phyloP scores from a whole-genome alignment of 306 rosid species.

The Prinsepia uniflora region DNA sequence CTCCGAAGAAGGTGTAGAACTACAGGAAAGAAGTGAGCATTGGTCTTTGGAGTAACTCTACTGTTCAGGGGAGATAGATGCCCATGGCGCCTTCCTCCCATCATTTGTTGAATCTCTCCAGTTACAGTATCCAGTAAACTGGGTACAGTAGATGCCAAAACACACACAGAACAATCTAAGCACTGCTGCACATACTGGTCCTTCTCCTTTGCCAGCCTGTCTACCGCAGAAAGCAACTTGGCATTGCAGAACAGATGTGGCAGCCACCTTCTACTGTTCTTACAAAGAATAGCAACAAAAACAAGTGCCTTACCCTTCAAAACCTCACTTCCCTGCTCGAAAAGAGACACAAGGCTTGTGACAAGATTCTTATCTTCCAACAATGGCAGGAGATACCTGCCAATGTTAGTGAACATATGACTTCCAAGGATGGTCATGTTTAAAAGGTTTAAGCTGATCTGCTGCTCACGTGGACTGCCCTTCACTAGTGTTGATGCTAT shows the following conservation, averaged over 20 bases:
- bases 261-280: constrained; percentile 86
- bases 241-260: constrained; percentile 84
- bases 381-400: constrained; percentile 65
- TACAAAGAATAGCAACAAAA: constrained; percentile 82
- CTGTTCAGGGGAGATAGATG: constrained; percentile 66
- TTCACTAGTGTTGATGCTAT: constrained; percentile 71
- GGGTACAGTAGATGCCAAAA: constrained; percentile 72
- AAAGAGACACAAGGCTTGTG: constrained; percentile 63
- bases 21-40: constrained; percentile 80
- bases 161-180: constrained; percentile 65
- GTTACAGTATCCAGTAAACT: constrained; percentile 74
- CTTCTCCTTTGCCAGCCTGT: constrained; percentile 88
- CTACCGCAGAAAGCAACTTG: constrained; percentile 80
- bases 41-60: constrained; percentile 75
- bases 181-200: constrained; percentile 72
- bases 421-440: constrained; percentile 89
- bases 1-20: constrained; percentile 92
- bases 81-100: constrained; percentile 93
- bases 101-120: constrained; percentile 77
- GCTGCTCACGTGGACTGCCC: constrained; percentile 90
- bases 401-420: constrained; percentile 63
- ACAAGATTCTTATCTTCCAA: constrained; percentile 83
- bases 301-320: constrained; percentile 83
- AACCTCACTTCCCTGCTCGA: constrained; percentile 92
- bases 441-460: constrained; percentile 86